Evolutionary conservation across 2,329 filamentous ascomycete genomes (phyloP).

Genomic region (Pyrenophora teres): DNA sequence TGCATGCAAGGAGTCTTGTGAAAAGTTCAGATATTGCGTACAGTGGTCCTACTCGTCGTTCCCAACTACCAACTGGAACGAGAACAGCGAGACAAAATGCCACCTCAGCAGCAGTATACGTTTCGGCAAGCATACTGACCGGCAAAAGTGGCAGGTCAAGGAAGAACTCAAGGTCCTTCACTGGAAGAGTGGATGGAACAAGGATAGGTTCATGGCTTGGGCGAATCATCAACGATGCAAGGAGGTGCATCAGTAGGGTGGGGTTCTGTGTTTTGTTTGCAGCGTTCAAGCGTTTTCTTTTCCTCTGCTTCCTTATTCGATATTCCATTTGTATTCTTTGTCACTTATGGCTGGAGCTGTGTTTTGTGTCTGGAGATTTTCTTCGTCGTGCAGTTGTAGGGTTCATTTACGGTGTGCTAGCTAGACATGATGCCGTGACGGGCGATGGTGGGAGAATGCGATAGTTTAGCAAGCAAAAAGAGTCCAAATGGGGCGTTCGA

Average conservation of each 20-base stretch:
- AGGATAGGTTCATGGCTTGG: conserved; percentile 34
- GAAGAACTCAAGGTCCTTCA: conserved; percentile 14
- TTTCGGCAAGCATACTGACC: conserved; percentile 25
- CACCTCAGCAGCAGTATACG: conserved; percentile 41
- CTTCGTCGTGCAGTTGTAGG: no score
- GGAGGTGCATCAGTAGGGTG: conserved; percentile 10
- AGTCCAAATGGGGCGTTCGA: no score
- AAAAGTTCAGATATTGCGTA: conserved; percentile 34
- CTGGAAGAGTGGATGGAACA: conserved; percentile 42
- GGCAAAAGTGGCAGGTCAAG: conserved; percentile 18
- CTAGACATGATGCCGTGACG: no score
- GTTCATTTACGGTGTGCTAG: no score
- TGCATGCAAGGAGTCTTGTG: conserved; percentile 37
- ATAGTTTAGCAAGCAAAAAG: no score
- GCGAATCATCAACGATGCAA: conserved; percentile 38
- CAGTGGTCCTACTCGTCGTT: conserved; percentile 42
- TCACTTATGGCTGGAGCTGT: not conserved
- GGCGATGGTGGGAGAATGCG: no score
- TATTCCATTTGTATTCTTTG: not conserved
- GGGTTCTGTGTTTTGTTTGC: not conserved
- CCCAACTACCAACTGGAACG: conserved; percentile 34
- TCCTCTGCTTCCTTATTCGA: not conserved
- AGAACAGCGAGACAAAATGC: conserved; percentile 40
- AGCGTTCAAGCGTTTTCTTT: conserved; percentile 10
- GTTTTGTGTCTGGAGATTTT: not conserved